These are phyloP conservation scores for Penicillium psychrosexuale DNA, from an alignment of 2,329 filamentous ascomycete genomes.

Conservation along the genomic window DNA sequence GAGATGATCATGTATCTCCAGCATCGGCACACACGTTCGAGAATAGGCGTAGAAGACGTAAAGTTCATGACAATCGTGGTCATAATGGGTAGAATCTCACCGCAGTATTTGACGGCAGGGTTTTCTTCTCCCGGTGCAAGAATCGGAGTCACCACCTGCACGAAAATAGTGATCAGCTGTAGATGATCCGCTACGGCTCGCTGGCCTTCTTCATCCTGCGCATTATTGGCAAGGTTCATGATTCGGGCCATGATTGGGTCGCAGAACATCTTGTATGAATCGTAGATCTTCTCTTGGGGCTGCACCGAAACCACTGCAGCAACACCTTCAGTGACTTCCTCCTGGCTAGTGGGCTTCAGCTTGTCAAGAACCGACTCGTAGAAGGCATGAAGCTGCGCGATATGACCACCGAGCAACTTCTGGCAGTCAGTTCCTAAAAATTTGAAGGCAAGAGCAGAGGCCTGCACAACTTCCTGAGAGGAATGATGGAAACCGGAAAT, in stretches of 20 bases:
- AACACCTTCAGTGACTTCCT: conserved; percentile 94
- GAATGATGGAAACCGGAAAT: conserved; percentile 85
- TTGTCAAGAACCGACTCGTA: conserved; percentile 87
- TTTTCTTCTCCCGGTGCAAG: conserved; percentile 71
- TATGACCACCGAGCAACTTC: conserved; percentile 76
- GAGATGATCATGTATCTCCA: conserved; percentile 98
- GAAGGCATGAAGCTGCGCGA: conserved; percentile 83
- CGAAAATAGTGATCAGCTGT: conserved; percentile 86
- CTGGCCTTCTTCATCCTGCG: conserved; percentile 77
- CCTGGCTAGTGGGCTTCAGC: conserved; percentile 80
- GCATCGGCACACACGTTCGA: conserved; percentile 89
- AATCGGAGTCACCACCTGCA: conserved; percentile 73
- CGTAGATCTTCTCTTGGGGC: conserved; percentile 74
- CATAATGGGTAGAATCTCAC: conserved; percentile 86
- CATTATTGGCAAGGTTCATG: conserved; percentile 81
- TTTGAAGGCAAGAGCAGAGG: conserved; percentile 89
- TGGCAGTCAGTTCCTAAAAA: conserved; percentile 97
- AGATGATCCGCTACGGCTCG: conserved; percentile 89
- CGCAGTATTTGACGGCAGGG: conserved; percentile 92
- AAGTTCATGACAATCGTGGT: conserved; percentile 86
- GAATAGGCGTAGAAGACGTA: conserved; percentile 77
- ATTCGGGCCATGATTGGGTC: conserved; percentile 83
- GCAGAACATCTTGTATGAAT: conserved; percentile 85
- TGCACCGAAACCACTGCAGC: conserved; percentile 88
- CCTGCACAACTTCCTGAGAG: conserved; percentile 86